Evolutionary conservation across 371 early-diverging fungal genomes (phyloP).

Genomic region (Smittium culicis): DNA sequence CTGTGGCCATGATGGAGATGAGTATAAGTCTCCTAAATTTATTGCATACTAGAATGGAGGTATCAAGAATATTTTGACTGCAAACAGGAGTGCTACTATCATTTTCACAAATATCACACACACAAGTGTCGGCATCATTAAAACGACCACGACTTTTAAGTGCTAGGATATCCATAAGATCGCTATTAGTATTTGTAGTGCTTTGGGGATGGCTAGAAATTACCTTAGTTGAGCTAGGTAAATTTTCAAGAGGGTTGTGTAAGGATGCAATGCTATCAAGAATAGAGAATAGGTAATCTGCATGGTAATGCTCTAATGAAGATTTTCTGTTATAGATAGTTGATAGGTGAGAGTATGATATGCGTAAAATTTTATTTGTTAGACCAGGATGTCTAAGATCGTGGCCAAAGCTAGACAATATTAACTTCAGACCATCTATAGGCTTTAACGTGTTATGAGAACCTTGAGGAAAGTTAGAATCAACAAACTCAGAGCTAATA

Average conservation of each 20-base stretch:
- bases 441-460: too few relatives aligned
- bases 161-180: not conserved
- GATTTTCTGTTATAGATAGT: slow-evolving; percentile 84
- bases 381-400: slow-evolving; percentile 81
- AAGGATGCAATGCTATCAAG: slow-evolving; percentile 38
- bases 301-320: slow-evolving; percentile 87
- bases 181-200: not conserved
- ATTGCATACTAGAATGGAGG: slow-evolving; percentile 38
- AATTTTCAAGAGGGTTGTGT: slow-evolving; percentile 16
- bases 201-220: too few relatives aligned
- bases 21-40: not conserved
- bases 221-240: not conserved
- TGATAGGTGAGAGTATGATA: slow-evolving; percentile 65
- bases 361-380: slow-evolving; percentile 62
- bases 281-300: slow-evolving; percentile 68
- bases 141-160: too few relatives aligned
- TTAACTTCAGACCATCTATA: slow-evolving; percentile 50
- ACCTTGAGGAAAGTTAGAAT: too few relatives aligned
- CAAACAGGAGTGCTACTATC: slow-evolving; percentile 11
- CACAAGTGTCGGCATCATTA: not conserved
- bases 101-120: too few relatives aligned
- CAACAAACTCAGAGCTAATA: slow-evolving; percentile 25
- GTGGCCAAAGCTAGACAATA: slow-evolving; percentile 67
- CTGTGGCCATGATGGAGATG: slow-evolving; percentile 57
- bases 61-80: slow-evolving; percentile 44